Evolutionary conservation across 2,329 filamentous ascomycete species (phyloP).

Genomic region (Talaromyces verruculosus): DNA sequence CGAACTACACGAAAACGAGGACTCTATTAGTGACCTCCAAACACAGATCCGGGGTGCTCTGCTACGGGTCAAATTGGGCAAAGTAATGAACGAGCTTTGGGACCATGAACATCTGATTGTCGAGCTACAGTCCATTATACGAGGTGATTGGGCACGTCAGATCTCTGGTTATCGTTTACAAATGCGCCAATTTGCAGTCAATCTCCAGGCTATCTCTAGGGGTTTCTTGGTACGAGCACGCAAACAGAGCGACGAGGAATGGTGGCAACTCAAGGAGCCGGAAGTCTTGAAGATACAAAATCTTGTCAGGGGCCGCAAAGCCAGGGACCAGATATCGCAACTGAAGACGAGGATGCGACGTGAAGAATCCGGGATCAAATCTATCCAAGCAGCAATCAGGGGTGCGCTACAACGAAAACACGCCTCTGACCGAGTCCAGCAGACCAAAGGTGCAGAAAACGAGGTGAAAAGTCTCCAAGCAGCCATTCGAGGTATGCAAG

Average conservation of each 20-base stretch:
- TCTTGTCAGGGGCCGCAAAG: conserved; percentile 62
- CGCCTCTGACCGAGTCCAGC: conserved; percentile 56
- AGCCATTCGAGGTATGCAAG: conserved; percentile 59
- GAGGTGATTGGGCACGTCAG: conserved; percentile 84
- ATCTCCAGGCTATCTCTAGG: conserved; percentile 75
- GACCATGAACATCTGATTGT: conserved; percentile 74
- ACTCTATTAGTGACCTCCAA: conserved; percentile 74
- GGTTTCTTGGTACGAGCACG: conserved; percentile 71
- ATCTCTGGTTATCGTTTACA: conserved; percentile 76
- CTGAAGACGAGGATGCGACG: conserved; percentile 41
- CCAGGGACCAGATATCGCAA: conserved; percentile 44
- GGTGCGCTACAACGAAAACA: conserved; percentile 47
- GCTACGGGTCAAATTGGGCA: conserved; percentile 71
- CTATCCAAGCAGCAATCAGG: conserved; percentile 58
- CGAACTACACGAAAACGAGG: conserved; percentile 75
- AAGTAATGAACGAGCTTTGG: conserved; percentile 87
- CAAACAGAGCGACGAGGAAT: conserved; percentile 63
- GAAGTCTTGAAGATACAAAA: conserved; percentile 80
- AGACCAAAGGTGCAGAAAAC: conserved; percentile 63
- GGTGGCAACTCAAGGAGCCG: conserved; percentile 70
- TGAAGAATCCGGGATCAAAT: conserved; percentile 47
- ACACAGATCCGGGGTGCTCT: conserved; percentile 81
- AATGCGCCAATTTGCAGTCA: conserved; percentile 77
- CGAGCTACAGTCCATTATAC: conserved; percentile 80
- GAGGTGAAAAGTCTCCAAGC: conserved; percentile 62